These are phyloP conservation scores for Blastocrithidia nonstop DNA, from an alignment of 208 protist genomes.

Conservation along the genomic window DNA sequence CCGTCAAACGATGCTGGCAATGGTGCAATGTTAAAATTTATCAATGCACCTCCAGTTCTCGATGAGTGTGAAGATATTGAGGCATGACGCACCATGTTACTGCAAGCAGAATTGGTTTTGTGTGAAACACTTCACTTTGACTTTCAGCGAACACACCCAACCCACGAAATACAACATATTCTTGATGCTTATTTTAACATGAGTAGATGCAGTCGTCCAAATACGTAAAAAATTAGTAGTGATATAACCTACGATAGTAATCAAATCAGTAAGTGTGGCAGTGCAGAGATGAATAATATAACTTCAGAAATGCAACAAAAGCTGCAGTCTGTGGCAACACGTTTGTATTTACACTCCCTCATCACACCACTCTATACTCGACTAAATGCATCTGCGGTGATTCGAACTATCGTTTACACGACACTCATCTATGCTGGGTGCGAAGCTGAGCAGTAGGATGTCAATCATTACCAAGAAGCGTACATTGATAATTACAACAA, in stretches of 20 bases:
- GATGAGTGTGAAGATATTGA: constrained; percentile 20
- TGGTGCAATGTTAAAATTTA: no score
- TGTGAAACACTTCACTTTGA: constrained; percentile 61
- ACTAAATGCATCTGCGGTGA: constrained; percentile 20
- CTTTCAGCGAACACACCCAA: constrained; percentile 57
- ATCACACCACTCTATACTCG: constrained; percentile 49
- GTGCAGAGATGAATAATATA: background rate
- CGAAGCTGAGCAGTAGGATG: constrained; percentile 7
- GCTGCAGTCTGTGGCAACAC: constrained; percentile 28
- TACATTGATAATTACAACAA: no score
- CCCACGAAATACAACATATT: constrained; percentile 19
- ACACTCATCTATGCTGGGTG: constrained; percentile 15
- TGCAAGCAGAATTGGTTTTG: constrained; percentile 62
- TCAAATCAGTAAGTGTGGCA: no score
- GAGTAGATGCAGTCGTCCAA: background rate
- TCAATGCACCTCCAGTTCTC: no score
- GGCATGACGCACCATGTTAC: constrained; percentile 34
- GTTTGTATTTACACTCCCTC: constrained; percentile 51
- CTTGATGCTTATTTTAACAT: constrained; percentile 14
- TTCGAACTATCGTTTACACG: constrained; percentile 32
- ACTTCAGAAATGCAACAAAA: constrained; percentile 3
- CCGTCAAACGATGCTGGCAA: no score
- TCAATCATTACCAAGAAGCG: constrained; percentile 5
- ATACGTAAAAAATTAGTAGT: background rate
- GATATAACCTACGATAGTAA: no score